Evolutionary conservation across 768 basidiomycete species (phyloP), one percentile per base, ranked within the genome.

Genomic region (Holtermanniella nyarrowii): DNA sequence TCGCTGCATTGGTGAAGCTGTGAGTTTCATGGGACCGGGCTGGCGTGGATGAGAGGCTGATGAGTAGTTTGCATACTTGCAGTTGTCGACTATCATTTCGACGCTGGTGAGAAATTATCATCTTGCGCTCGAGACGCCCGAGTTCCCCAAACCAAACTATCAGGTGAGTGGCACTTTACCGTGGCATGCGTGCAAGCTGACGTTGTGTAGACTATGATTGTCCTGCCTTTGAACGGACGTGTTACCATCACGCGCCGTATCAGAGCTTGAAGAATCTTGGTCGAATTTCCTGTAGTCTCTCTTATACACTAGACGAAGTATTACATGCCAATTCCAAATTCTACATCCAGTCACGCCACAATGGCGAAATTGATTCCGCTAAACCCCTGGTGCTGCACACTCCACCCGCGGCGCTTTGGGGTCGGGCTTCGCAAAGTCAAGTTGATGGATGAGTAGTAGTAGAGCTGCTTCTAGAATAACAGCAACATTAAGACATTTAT

Each of bases 1-100:
- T 75, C 78, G 91, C 58, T 97, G 88, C 71, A 91, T 96, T 55
- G 88, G 89, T 57, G 89, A 91, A 74, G 85, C 83, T 75, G 83
- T 82, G 43, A 54, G 57, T 52, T 16, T 4, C 4, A n/a, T 40
- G 23, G 41, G 2, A 21, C 37, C 14, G 12, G 5, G 18, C 18
- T 37, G 4, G 20, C 12, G 3, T 12, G 21, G 26, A 47, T 3
- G 20, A 3, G 13, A 5, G 45, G 20, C 3, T 21, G 25, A 5
- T 18, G 40, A 59, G 58, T 63, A 89, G 82, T 97, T 97, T 66
- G 95, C 95, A 22, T 91, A 95, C 72, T 74, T 96, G 56, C 95
- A 99, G 74, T 74, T 97, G 10, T 86, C 88, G 31, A 82, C 83
- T 4, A 78, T 97, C 70, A 76, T 97, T 59, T 71, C 82, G 3